Evolutionary conservation across 768 basidiomycete species (phyloP).

Genomic region (Boletus subcaerulescens): DNA sequence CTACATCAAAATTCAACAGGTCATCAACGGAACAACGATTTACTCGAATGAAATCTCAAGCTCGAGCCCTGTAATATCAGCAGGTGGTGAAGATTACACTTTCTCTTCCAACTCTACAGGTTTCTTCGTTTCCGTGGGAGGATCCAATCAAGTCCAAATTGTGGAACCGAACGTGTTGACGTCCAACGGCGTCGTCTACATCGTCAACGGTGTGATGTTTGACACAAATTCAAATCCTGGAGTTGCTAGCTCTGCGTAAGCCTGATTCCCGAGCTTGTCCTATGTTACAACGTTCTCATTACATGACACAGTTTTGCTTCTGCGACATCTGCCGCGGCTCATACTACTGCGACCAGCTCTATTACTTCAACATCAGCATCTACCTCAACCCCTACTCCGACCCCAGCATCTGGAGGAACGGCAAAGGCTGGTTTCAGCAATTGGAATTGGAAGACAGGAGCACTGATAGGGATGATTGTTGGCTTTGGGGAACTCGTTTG

Average conservation of each 20-base stretch:
- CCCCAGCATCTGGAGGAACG: neutral
- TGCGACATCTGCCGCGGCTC: conserved; percentile 45
- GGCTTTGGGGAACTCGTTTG: conserved; percentile 10
- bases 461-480: conserved; percentile 1
- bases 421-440: neutral
- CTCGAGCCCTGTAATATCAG: conserved; percentile 42
- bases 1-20: conserved; percentile 33
- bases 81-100: conserved; percentile 52
- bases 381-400: neutral
- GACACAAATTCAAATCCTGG: conserved; percentile 40
- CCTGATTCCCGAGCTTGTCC: neutral
- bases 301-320: conserved; percentile 34
- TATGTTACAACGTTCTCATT: neutral
- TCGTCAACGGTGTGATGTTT: conserved; percentile 53
- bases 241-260: conserved; percentile 56
- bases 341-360: conserved; percentile 40
- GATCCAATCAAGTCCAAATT: conserved; percentile 49
- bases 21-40: conserved; percentile 64
- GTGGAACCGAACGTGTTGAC: conserved; percentile 57
- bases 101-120: conserved; percentile 58
- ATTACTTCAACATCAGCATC: conserved; percentile 32
- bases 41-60: conserved; percentile 53
- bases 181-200: conserved; percentile 67
- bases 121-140: conserved; percentile 47
- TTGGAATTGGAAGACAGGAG: conserved; percentile 7